Evolutionary conservation across 495 filamentous ascomycete species (phyloP).

Genomic region (Rusavskia elegans): DNA sequence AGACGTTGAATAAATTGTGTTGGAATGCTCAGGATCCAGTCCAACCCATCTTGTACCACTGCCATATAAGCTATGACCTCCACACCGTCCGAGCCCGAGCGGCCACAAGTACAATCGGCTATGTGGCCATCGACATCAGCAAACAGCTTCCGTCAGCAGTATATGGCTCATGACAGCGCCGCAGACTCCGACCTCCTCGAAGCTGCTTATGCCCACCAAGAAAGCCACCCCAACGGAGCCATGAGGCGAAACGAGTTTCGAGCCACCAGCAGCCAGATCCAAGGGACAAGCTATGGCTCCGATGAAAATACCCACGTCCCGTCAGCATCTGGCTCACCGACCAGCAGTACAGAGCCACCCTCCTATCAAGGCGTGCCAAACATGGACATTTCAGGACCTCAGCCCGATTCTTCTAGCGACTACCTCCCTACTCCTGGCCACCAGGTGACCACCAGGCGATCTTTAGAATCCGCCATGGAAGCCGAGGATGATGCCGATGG

Average conservation of each 20-base stretch:
- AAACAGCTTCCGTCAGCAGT: conserved; percentile 8
- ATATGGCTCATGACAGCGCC: not conserved
- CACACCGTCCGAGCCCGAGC: too few relatives aligned
- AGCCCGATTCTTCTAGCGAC: not conserved
- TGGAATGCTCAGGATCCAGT: too few relatives aligned
- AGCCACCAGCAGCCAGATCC: not conserved
- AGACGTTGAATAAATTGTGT: too few relatives aligned
- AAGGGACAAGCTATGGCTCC: not conserved
- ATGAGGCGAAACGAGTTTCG: not conserved
- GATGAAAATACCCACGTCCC: not conserved
- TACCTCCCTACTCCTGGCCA: not conserved
- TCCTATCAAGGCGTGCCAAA: not conserved
- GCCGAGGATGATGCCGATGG: not conserved
- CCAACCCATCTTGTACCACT: too few relatives aligned
- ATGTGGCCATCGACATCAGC: conserved; percentile 9
- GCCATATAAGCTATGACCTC: too few relatives aligned
- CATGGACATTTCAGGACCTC: not conserved
- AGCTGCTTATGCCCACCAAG: not conserved
- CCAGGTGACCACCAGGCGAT: not conserved
- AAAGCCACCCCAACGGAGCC: not conserved
- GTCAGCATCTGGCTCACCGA: not conserved
- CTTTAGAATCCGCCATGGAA: not conserved
- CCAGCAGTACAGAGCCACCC: not conserved
- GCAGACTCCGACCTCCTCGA: not conserved
- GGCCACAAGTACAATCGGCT: too few relatives aligned